Evolutionary conservation across 2,329 filamentous ascomycete species (phyloP).

Genomic region (Colletotrichum incanum): DNA sequence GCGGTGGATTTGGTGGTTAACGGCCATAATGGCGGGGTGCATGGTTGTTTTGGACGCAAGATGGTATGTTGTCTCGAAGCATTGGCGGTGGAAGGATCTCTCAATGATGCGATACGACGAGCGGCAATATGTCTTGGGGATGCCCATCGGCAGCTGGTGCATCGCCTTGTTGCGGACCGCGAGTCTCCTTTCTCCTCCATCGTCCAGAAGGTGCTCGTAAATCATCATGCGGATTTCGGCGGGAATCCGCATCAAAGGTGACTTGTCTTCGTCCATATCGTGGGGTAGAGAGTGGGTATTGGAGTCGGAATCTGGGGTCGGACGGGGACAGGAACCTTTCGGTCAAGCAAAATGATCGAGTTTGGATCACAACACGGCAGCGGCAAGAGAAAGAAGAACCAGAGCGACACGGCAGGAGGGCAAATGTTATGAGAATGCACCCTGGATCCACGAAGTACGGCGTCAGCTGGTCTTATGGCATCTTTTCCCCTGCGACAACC

Average conservation of each 20-base stretch:
- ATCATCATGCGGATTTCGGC: conserved; percentile 61
- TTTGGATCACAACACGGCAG: not conserved
- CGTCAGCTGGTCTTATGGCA: conserved; percentile 37
- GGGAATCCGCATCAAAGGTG: conserved; percentile 52
- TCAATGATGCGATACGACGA: conserved; percentile 60
- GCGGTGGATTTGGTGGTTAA: conserved; percentile 64
- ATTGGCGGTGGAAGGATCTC: conserved; percentile 57
- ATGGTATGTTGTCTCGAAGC: conserved; percentile 69
- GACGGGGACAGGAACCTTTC: not conserved
- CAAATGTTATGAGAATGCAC: not conserved
- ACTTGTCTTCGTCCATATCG: conserved; percentile 39
- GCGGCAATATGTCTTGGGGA: conserved; percentile 45
- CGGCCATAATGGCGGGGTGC: conserved; percentile 63
- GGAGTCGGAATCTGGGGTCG: not conserved
- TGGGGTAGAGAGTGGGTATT: not conserved
- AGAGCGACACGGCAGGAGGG: not conserved
- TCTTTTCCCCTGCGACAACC: conserved; percentile 16
- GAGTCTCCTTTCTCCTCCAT: conserved; percentile 56
- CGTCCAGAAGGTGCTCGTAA: conserved; percentile 61
- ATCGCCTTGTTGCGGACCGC: conserved; percentile 58
- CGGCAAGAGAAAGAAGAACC: not conserved
- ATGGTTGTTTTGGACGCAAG: conserved; percentile 59
- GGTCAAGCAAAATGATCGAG: not conserved
- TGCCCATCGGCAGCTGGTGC: conserved; percentile 36
- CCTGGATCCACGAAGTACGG: not conserved